Evolutionary conservation across 331 rosid species (phyloP).

Genomic region (Acacia concinna): DNA sequence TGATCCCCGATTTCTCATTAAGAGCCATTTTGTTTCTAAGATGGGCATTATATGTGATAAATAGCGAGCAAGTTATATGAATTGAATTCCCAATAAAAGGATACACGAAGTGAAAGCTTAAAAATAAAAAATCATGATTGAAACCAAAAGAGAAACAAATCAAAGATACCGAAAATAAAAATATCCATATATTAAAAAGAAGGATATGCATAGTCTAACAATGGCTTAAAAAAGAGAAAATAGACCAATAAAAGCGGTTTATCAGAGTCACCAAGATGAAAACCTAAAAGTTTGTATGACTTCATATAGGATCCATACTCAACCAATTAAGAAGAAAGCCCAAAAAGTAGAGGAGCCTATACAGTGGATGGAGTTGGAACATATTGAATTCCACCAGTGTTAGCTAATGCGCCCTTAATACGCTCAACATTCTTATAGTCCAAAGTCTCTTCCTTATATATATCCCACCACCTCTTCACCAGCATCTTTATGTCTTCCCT

Average conservation of each 20-base stretch:
- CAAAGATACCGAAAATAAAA: not conserved
- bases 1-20: not conserved
- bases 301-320: not conserved
- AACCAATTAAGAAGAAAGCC: not conserved
- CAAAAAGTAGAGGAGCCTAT: constrained; percentile 24
- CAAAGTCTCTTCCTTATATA: constrained; percentile 50
- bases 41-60: not conserved
- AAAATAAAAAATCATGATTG: not conserved
- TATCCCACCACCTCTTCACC: constrained; percentile 54
- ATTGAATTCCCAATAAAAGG: not conserved
- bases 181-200: constrained; percentile 27
- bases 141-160: not conserved
- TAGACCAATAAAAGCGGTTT: constrained; percentile 34
- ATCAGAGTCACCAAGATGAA: not conserved
- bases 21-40: no score
- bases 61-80: not conserved
- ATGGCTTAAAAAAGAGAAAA: not conserved
- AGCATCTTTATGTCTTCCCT: constrained; percentile 53
- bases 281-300: not conserved
- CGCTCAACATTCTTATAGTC: constrained; percentile 32
- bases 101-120: not conserved
- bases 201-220: constrained; percentile 12
- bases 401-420: constrained; percentile 42
- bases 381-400: constrained; percentile 39
- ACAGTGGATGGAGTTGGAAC: constrained; percentile 73